Percentiles rank a stretch among this genome's conserved stretches.
Evolutionary conservation across 495 filamentous ascomycete genomes (phyloP).

Genomic region (Aspergillus nanangensis): DNA sequence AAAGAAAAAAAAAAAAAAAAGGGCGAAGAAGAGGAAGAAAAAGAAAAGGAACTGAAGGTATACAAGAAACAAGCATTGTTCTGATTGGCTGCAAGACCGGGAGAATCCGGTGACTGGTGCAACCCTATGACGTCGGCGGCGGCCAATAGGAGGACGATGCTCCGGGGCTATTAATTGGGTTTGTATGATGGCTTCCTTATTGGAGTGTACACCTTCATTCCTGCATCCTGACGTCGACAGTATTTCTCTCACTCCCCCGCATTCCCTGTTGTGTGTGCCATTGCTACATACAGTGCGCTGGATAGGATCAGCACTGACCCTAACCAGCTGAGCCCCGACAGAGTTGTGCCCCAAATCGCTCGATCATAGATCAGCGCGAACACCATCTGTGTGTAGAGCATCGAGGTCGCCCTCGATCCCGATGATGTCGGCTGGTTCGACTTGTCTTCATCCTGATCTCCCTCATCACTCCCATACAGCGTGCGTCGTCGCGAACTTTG

Average conservation of each 20-base stretch:
- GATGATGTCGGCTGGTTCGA: slow-evolving; percentile 15
- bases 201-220: no score
- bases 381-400: slow-evolving; percentile 90
- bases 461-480: slow-evolving; percentile 9
- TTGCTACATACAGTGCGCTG: slow-evolving; percentile 74
- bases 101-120: slow-evolving; percentile 14
- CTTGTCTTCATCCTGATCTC: slow-evolving; percentile 1
- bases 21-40: not conserved
- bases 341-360: slow-evolving; percentile 67
- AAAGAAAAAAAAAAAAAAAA: slow-evolving; percentile 1
- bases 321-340: slow-evolving; percentile 59
- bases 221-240: not conserved
- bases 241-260: not conserved
- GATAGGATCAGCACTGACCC: slow-evolving; percentile 78
- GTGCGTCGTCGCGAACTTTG: slow-evolving; percentile 2
- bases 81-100: slow-evolving; percentile 8
- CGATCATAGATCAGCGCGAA: slow-evolving; percentile 84
- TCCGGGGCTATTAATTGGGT: not conserved
- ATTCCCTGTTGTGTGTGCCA: slow-evolving; percentile 37
- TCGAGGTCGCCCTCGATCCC: slow-evolving; percentile 73
- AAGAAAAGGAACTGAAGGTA: not conserved
- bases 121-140: slow-evolving; percentile 33
- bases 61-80: no score
- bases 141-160: not conserved
- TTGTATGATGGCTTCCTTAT: not conserved